Evolutionary conservation across 2,329 filamentous ascomycete species (phyloP), one percentile per base, ranked within the genome.

Genomic region (Neofusicoccum kwambonambiense): DNA sequence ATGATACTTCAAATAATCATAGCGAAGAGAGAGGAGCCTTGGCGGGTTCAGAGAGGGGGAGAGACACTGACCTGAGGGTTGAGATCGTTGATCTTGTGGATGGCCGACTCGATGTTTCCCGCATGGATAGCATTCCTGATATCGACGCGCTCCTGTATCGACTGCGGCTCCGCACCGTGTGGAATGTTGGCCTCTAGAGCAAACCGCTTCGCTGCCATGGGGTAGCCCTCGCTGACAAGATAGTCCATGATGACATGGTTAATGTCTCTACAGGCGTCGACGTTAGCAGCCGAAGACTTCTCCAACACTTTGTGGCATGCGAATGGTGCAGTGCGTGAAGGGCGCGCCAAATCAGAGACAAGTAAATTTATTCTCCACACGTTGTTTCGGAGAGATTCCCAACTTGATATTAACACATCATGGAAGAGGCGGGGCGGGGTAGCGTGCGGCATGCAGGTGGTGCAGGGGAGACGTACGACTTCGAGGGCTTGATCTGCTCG

Each of bases 331-430:
- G 15, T n/a, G 67, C 68, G 68, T 70, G 71, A 71, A 11, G 42
- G 17, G 34, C 17, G 34, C 17, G 39, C 62, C 74, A 69, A 67
- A 79, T 90, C 88, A 89, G 87, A 85, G 81, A 87, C 88, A 90
- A 90, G 87, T 91, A 89, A 91, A 89, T 84, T 81, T 78, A 84
- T 88, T 92, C 88, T 99, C 95, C 90, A 91, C 95, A 99, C 86
- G 13, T 80, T 83, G 80, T 86, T 91, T 98, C 92, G 90, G 95
- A 99, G 96, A 99, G 95, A 99, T 99, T 99, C 95, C 95, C 95
- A 99, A 88, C 86, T 97, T 96, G 89, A 91, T 89, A 89, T 82
- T 81, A 81, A 85, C 83, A 75, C 86, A 91, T 96, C 93, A 96
- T 96, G 84, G 87, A 66, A 69, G 67, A 45, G 57, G 47, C 44